phyloP scores from a whole-genome alignment of 257 asterid genomes.

The Plantago elongata region DNA sequence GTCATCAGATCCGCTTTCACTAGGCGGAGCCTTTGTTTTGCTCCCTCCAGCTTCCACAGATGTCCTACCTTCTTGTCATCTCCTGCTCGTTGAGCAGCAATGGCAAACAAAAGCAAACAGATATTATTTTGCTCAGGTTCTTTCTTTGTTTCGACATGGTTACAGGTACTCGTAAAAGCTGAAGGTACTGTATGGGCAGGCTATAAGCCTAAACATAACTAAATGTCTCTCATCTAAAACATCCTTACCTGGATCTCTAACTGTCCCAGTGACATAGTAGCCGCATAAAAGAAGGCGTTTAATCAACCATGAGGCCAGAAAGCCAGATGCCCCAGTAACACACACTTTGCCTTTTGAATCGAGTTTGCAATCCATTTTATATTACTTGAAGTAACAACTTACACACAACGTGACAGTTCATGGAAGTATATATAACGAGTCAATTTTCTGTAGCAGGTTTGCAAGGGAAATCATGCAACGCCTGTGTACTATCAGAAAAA shows the following conservation, averaged over 20 bases:
- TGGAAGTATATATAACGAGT: conserved; percentile 17
- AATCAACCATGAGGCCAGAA: conserved; percentile 81
- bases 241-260: conserved; percentile 71
- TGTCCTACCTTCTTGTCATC: conserved; percentile 67
- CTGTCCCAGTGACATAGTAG: conserved; percentile 72
- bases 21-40: conserved; percentile 59
- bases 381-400: neutral
- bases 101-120: neutral
- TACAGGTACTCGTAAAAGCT: no score
- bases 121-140: neutral
- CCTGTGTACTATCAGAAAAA: conserved; percentile 20
- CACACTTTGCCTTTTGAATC: conserved; percentile 57
- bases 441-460: neutral
- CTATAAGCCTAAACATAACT: neutral
- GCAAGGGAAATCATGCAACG: conserved; percentile 33
- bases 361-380: conserved; percentile 22
- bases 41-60: conserved; percentile 73
- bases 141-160: no score
- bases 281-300: conserved; percentile 73
- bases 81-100: conserved; percentile 23
- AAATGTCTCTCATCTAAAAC: no score
- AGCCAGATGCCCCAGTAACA: conserved; percentile 92
- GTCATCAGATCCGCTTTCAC: conserved; percentile 55
- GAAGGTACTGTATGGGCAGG: neutral
- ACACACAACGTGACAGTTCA: neutral